Evolutionary conservation across 2,329 filamentous ascomycete species (phyloP), one percentile per base, ranked within the genome.

Genomic region (Colletotrichum cordylinicola): DNA sequence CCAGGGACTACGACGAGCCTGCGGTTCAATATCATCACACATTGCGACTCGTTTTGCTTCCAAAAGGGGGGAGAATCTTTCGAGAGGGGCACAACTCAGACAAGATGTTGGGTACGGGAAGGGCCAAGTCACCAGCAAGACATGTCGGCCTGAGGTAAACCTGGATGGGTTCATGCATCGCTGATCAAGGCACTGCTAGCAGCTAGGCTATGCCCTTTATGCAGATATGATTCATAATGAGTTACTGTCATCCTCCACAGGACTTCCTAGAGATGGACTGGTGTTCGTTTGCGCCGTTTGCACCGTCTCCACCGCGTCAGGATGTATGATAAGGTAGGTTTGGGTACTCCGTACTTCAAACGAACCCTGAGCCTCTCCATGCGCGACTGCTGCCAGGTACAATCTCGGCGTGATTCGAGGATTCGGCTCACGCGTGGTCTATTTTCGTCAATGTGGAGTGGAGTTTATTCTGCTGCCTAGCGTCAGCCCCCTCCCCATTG

Each of bases 81-180:
- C 8, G 39, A 18, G 10, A 10, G 18, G 18, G 18, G 6, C 18
- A 10, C 4, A 3, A 5, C 39, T 8, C 2, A n/a, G 39, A n/a
- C 18, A n/a, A 43, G 18, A 3, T n/a, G 9, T 10, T n/a, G 16
- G 3, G 1, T 43, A 10, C 2, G 16, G 10, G 0, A n/a, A 43
- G 8, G 4, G 18, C 18, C 18, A 4, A 43, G 18, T n/a, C 18
- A n/a, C 39, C 2, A 10, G 39, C 18, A 5, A 18, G 2, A 43
- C 4, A 43, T n/a, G 18, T 7, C 39, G 39, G 6, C 39, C 18
- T 3, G 8, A n/a, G 18, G 18, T n/a, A 2, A 43, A 43, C 0
- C 4, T 43, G 16, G 18, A 43, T n/a, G 4, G 3, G 18, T 6
- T n/a, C 4, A n/a, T 43, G 16, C 39, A 43, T 43, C 37, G 4